Evolutionary conservation across 192 early-diverging fungal species (phyloP).

Genomic region (Geranomyces variabilis): DNA sequence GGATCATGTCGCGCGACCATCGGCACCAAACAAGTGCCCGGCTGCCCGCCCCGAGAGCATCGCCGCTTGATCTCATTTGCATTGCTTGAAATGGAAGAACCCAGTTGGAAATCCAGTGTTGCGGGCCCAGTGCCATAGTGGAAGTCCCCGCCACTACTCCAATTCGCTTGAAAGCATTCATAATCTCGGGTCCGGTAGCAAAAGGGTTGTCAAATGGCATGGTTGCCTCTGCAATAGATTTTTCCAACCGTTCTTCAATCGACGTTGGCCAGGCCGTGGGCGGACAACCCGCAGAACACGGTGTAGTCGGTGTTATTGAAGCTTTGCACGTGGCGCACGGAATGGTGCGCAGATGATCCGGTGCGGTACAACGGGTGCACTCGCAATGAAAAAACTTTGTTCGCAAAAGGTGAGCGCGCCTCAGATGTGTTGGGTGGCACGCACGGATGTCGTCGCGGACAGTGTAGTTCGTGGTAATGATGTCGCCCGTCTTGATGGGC

Average conservation of each 20-base stretch:
- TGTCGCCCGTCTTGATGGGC: constrained; percentile 18
- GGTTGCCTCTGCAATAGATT: constrained; percentile 18
- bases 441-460: constrained; percentile 29
- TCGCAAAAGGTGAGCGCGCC: constrained; percentile 8
- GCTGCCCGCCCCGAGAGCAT: background rate
- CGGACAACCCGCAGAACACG: background rate
- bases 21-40: background rate
- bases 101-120: constrained; percentile 25
- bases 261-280: background rate
- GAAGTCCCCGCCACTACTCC: background rate
- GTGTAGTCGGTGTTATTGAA: background rate
- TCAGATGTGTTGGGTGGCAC: constrained; percentile 24
- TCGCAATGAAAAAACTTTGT: constrained; percentile 32
- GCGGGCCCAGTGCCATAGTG: background rate
- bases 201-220: constrained; percentile 3
- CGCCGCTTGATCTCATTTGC: background rate
- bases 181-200: background rate
- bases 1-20: constrained; percentile 11
- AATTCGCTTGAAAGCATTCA: constrained; percentile 1
- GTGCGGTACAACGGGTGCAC: constrained; percentile 23
- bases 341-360: constrained; percentile 6
- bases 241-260: constrained; percentile 10
- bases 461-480: constrained; percentile 31
- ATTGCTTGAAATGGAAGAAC: background rate
- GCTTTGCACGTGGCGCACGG: constrained; percentile 17